phyloP scores from a whole-genome alignment of 1,139 yeast genomes.

The Saccharomyces hybrid region DNA sequence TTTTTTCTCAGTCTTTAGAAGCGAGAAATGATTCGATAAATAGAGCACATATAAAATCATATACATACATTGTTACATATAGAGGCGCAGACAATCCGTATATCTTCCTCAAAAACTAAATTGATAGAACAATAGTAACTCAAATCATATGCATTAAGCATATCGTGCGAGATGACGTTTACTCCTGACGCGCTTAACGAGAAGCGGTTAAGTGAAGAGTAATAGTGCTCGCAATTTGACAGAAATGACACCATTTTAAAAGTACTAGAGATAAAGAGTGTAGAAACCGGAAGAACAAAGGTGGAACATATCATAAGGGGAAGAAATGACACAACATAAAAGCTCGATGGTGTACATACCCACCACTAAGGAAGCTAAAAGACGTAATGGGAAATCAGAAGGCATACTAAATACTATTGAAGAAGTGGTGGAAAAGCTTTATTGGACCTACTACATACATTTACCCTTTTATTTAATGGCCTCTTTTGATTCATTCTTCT shows the following conservation, averaged over 20 bases:
- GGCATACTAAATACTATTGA: conserved; percentile 10
- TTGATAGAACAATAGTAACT: background rate
- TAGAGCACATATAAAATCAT: background rate
- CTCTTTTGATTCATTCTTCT: conserved; percentile 34
- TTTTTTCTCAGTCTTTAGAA: conserved; percentile 20
- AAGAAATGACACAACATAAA: conserved; percentile 1
- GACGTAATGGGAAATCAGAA: conserved; percentile 8
- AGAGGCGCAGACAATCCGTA: background rate
- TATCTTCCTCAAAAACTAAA: background rate
- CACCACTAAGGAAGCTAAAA: conserved; percentile 10
- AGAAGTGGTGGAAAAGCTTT: conserved; percentile 24
- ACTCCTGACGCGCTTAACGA: background rate
- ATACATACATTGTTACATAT: background rate
- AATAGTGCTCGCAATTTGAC: background rate
- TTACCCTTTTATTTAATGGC: conserved; percentile 38
- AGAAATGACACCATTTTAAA: background rate
- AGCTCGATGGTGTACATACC: conserved; percentile 12
- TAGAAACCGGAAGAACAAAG: background rate
- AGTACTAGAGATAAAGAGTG: background rate
- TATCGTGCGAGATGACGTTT: background rate
- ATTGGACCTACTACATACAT: conserved; percentile 39
- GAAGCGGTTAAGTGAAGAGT: background rate
- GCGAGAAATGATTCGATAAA: background rate
- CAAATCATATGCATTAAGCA: background rate
- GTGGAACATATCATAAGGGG: background rate